Evolutionary conservation across 768 basidiomycete species (phyloP).

Genomic region (Coprinopsis marcescibilis): DNA sequence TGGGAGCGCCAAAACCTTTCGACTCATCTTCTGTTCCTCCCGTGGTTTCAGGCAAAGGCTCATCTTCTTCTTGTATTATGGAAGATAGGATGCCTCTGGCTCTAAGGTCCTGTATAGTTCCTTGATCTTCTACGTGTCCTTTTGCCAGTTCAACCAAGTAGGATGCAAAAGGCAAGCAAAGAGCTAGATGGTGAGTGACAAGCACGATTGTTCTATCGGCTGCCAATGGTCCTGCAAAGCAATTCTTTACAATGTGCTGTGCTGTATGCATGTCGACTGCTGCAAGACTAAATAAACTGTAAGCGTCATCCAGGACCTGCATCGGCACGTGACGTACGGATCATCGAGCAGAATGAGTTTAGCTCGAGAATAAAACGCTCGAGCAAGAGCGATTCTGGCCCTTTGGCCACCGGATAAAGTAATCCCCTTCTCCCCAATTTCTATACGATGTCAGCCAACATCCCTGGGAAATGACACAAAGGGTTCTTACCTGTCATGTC

Average conservation of each 20-base stretch:
- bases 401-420: slow-evolving; percentile 71
- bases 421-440: slow-evolving; percentile 80
- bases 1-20: slow-evolving; percentile 9
- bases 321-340: slow-evolving; percentile 39
- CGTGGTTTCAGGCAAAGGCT: slow-evolving; percentile 24
- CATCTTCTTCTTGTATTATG: slow-evolving; percentile 43
- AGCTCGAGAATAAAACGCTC: slow-evolving; percentile 73
- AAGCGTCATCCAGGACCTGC: neutral
- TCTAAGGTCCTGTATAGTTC: slow-evolving; percentile 42
- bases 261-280: slow-evolving; percentile 79
- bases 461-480: neutral
- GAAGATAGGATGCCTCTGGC: slow-evolving; percentile 36
- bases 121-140: slow-evolving; percentile 46
- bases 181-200: slow-evolving; percentile 76
- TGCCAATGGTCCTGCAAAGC: slow-evolving; percentile 58
- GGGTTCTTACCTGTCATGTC: slow-evolving; percentile 59
- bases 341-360: slow-evolving; percentile 66
- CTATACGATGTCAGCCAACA: slow-evolving; percentile 20
- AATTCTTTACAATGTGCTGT: slow-evolving; percentile 57
- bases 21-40: slow-evolving; percentile 13
- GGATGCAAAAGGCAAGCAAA: slow-evolving; percentile 63
- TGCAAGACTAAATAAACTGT: slow-evolving; percentile 39
- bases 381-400: slow-evolving; percentile 69
- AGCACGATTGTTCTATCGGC: slow-evolving; percentile 67
- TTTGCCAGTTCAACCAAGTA: slow-evolving; percentile 59